phyloP scores from a whole-genome alignment of 1,284 basidiomycete genomes.

The Blastosporella zonata region DNA sequence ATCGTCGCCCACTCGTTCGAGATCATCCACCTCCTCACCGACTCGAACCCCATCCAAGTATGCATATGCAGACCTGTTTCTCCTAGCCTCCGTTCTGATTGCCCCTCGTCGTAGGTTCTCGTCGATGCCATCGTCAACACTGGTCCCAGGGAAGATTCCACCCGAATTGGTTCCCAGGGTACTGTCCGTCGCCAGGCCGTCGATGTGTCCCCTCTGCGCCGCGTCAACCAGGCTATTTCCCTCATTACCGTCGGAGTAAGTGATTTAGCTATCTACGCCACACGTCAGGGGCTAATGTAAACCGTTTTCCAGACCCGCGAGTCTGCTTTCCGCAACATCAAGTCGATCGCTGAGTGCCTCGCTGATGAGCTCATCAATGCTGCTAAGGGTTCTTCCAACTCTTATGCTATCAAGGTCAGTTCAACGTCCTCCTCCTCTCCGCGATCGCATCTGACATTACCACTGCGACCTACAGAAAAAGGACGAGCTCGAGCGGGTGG shows the following conservation, averaged over 20 bases:
- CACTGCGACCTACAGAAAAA: constrained; percentile 68
- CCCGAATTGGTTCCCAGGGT: constrained; percentile 99
- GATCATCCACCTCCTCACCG: constrained; percentile 99
- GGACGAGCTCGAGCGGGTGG: constrained; percentile 98
- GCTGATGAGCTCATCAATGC: constrained; percentile 99
- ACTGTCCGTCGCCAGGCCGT: constrained; percentile 99
- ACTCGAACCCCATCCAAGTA: constrained; percentile 99
- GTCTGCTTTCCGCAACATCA: constrained; percentile 99
- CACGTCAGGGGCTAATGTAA: constrained; percentile 3
- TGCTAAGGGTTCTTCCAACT: constrained; percentile 99
- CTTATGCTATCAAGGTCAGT: constrained; percentile 95
- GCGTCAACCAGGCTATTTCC: constrained; percentile 97
- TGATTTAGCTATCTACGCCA: background rate
- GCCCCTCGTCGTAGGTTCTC: constrained; percentile 52
- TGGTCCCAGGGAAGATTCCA: constrained; percentile 99
- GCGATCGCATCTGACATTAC: constrained; percentile 11
- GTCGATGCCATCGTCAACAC: constrained; percentile 99
- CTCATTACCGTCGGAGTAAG: constrained; percentile 94
- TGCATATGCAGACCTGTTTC: background rate
- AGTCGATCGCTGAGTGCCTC: constrained; percentile 97
- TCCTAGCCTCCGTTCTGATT: constrained; percentile 3
- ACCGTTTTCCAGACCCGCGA: constrained; percentile 77
- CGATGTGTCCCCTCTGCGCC: constrained; percentile 97
- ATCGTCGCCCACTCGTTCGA: constrained; percentile 99
- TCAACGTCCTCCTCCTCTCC: background rate